Evolutionary conservation across 768 basidiomycete species (phyloP).

Genomic region (Kwoniella sp.): DNA sequence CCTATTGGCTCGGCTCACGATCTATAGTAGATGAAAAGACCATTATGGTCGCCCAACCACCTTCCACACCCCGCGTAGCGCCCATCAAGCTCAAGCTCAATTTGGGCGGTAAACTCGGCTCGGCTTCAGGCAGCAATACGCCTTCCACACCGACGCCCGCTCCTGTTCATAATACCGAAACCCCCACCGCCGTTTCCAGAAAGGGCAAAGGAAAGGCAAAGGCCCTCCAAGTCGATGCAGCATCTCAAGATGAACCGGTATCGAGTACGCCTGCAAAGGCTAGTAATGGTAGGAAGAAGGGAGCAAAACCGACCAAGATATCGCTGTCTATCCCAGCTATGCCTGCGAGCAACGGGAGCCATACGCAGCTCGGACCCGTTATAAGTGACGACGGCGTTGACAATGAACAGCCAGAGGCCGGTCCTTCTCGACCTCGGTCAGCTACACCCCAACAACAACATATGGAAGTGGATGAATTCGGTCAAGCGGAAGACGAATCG

Average conservation of each 20-base stretch:
- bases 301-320: slow-evolving; percentile 7
- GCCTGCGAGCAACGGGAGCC: not conserved
- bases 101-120: slow-evolving; percentile 7
- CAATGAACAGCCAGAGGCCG: slow-evolving; percentile 1
- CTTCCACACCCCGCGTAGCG: slow-evolving; percentile 16
- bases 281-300: slow-evolving; percentile 14
- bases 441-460: not conserved
- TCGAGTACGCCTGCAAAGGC: slow-evolving; percentile 3
- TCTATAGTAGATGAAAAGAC: not conserved
- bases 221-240: not conserved
- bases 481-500: not conserved
- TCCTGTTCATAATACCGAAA: not conserved
- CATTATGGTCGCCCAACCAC: slow-evolving; percentile 1
- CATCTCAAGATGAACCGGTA: not conserved
- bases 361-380: no score
- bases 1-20: no score
- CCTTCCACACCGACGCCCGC: slow-evolving; percentile 13
- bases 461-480: not conserved
- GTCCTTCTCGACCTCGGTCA: slow-evolving; percentile 5
- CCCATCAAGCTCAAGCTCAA: slow-evolving; percentile 66
- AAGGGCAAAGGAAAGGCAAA: slow-evolving; percentile 22
- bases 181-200: slow-evolving; percentile 2
- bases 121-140: not conserved
- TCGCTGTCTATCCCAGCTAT: not conserved
- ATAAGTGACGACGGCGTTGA: no score